Conservation (phyloP, 2,329 filamentous ascomycete species). For the Trichophyton benhamiae region DNA sequence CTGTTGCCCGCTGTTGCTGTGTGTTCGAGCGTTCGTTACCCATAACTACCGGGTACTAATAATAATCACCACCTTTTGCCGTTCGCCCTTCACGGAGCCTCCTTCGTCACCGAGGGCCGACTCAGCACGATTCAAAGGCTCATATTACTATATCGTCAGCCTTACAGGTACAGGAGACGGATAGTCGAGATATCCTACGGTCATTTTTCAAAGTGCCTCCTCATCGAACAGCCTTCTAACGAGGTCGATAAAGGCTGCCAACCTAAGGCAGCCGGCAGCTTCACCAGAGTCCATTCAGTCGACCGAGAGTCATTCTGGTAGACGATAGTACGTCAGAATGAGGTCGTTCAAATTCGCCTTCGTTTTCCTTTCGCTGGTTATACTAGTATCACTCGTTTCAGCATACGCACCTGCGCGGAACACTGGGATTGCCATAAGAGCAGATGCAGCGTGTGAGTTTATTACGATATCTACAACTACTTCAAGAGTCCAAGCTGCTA, state of each 20-base stretch:
- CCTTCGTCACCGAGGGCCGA: neutral
- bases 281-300: neutral
- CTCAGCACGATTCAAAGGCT: neutral
- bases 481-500: neutral
- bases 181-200: neutral
- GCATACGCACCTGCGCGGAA: constrained; percentile 15
- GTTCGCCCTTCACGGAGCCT: neutral
- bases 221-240: neutral
- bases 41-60: neutral
- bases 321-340: constrained; percentile 19
- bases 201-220: neutral
- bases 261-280: neutral
- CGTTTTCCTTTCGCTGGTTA: constrained; percentile 23
- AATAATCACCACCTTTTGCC: neutral
- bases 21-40: neutral
- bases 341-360: constrained; percentile 21
- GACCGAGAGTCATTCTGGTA: neutral
- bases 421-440: constrained; percentile 15
- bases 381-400: constrained; percentile 22
- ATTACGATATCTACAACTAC: neutral
- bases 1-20: neutral
- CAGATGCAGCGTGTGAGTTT: neutral
- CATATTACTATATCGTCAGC: neutral
- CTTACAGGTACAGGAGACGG: neutral
- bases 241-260: neutral